Base-by-base conservation (phyloP, 352 stramenopile genomes). In the Globisporangium carolinianum region DNA sequence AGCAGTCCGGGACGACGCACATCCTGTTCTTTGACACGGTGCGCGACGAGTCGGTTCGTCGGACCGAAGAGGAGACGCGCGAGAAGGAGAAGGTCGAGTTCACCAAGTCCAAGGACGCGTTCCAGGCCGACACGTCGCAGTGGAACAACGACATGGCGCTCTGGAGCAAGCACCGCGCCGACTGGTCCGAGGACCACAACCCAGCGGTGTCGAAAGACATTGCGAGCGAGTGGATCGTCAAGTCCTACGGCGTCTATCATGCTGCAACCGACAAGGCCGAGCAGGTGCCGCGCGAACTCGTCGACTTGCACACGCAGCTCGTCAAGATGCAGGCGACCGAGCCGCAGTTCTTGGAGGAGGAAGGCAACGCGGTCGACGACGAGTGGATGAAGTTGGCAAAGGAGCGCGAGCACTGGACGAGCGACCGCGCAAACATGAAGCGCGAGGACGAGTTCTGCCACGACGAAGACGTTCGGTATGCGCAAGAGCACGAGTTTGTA, bases 361-460 rank as follows among this genome's bases (percentile, higher is more conserved):
- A 94, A 76, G 85, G 85, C 10, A 86, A 89, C 57, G 68, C 74
- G 6, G 77, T 94, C 15, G 83, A 94, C 49, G 85, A 91, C 39
- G 85, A 94, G 63, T 94, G 85, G 85, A 94, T 89, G 75, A 91
- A 94, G 71, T 65, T 94, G 17, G 81, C 79, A 17, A 94, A 94
- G 72, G 85, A 94, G 60, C 85, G 85, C 47, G 85, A 94, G 70
- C 83, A 94, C 75, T 94, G 85, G 85, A 90, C 85, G 4, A 87
- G 80, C 53, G 86, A 86, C 63, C 85, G 85, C 52, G 78, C 85
- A 5, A 91, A 92, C 72, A 94, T 94, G 85, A 94, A 94, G 73
- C 78, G 83, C 24, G 85, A 94, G 61, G 85, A 94, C 51, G 81
- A 92, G 47, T 89, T 92, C 80, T 94, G 85, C 69, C 70, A 70